Evolutionary conservation across 805 yeast genomes (phyloP).

Genomic region (Candida adriatica): DNA sequence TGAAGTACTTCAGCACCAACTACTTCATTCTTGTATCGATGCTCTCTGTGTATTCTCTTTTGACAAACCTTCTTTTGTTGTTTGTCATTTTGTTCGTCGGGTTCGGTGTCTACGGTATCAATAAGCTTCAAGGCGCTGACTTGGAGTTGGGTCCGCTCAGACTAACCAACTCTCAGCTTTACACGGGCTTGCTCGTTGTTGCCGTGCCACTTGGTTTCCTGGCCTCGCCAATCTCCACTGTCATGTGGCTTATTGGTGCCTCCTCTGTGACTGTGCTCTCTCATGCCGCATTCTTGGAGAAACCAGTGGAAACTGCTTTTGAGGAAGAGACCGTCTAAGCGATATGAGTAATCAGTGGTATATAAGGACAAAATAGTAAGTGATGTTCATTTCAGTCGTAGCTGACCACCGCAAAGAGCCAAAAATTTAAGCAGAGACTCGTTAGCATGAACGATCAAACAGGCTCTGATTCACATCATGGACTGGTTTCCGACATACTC

Average conservation of each 20-base stretch:
- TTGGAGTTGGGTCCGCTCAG: conserved; percentile 63
- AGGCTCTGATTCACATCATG: no score
- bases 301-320: conserved; percentile 91
- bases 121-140: conserved; percentile 74
- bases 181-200: conserved; percentile 72
- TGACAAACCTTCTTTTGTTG: conserved; percentile 78
- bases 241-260: conserved; percentile 90
- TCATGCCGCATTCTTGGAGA: conserved; percentile 89
- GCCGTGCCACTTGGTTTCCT: conserved; percentile 77
- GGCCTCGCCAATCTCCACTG: conserved; percentile 83
- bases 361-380: no score
- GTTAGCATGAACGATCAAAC: no score
- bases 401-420: no score
- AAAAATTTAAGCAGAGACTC: no score
- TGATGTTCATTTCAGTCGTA: no score
- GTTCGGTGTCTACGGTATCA: conserved; percentile 74
- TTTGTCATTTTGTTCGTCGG: conserved; percentile 73
- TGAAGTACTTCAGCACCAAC: conserved; percentile 83
- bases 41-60: conserved; percentile 74
- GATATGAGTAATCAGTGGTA: no score
- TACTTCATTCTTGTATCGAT: conserved; percentile 67
- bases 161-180: conserved; percentile 71
- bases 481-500: no score
- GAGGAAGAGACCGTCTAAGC: conserved; percentile 53
- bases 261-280: conserved; percentile 70